phyloP scores from a whole-genome alignment of 73 alveolate species.

The Durusdinium trenchii region DNA sequence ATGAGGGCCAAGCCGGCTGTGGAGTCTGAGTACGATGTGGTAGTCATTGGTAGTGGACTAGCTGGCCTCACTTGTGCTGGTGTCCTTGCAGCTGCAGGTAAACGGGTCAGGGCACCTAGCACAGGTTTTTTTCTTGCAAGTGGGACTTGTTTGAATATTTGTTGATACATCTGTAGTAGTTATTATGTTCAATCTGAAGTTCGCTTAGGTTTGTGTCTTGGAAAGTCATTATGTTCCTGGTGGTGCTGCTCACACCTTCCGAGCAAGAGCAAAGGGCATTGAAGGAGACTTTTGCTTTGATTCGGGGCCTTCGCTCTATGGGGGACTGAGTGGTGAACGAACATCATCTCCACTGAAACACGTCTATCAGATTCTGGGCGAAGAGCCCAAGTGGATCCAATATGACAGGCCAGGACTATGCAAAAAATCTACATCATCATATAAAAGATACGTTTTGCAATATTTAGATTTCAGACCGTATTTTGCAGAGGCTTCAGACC shows the following conservation, averaged over 20 bases:
- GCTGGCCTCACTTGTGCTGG: constrained; percentile 95
- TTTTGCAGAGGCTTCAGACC: neutral
- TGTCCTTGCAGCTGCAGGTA: constrained; percentile 94
- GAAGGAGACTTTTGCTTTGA: constrained; percentile 93
- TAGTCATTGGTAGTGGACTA: constrained; percentile 96
- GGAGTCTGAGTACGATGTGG: constrained; percentile 69
- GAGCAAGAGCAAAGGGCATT: constrained; percentile 74
- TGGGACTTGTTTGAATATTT: too few relatives aligned
- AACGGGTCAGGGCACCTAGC: constrained; percentile 68
- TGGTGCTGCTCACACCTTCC: constrained; percentile 94
- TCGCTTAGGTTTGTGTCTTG: too few relatives aligned
- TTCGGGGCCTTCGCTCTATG: constrained; percentile 84
- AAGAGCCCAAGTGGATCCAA: constrained; percentile 93
- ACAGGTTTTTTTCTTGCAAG: too few relatives aligned
- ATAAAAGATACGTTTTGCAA: neutral
- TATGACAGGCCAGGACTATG: constrained; percentile 51
- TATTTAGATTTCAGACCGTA: too few relatives aligned
- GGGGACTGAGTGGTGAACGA: constrained; percentile 64
- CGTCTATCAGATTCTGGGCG: constrained; percentile 80
- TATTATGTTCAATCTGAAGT: too few relatives aligned
- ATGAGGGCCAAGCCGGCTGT: too few relatives aligned
- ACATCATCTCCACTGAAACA: constrained; percentile 95
- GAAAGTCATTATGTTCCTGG: constrained; percentile 96
- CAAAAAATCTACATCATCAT: neutral
- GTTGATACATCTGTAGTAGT: too few relatives aligned